Percentiles rank a stretch among this genome's conserved stretches.
Conservation (phyloP, 2,329 filamentous ascomycete species). For the Colletotrichum sp. region DNA sequence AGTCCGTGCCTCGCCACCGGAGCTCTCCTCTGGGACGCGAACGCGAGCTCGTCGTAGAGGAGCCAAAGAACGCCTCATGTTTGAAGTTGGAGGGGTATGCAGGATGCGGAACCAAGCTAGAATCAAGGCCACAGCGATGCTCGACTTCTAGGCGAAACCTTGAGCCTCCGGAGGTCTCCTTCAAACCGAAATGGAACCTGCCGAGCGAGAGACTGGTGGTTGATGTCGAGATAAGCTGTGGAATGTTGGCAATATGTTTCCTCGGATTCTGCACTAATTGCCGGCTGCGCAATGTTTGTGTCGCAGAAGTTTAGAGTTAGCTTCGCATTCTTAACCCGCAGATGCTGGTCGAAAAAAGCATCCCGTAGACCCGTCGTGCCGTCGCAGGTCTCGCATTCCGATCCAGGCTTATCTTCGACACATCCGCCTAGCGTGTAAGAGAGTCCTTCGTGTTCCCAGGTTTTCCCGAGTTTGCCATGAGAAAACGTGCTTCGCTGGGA, state of each 20-base stretch:
- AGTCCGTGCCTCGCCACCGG: slow-evolving; percentile 5
- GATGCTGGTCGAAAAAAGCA: not conserved
- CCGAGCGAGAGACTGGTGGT: not conserved
- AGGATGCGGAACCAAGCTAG: not conserved
- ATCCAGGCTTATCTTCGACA: not conserved
- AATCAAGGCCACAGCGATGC: not conserved
- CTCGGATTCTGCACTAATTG: not conserved
- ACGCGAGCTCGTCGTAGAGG: not conserved
- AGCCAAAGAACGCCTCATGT: slow-evolving; percentile 5
- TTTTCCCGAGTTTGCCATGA: not conserved
- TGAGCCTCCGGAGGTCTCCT: not conserved
- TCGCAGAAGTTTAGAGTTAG: not conserved
- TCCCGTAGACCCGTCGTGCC: not conserved
- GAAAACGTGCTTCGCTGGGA: not conserved
- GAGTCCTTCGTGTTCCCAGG: not conserved
- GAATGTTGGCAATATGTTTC: not conserved
- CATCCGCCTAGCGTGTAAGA: slow-evolving; percentile 3
- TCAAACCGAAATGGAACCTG: not conserved
- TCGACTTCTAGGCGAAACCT: not conserved
- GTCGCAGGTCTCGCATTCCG: not conserved
- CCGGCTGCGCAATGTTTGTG: not conserved
- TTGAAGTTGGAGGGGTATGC: not conserved
- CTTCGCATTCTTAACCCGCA: slow-evolving; percentile 8
- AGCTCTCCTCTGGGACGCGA: not conserved
- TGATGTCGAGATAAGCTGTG: not conserved